phyloP scores from a whole-genome alignment of 2,329 filamentous ascomycete species.

The Fusarium tanahbumbuense region DNA sequence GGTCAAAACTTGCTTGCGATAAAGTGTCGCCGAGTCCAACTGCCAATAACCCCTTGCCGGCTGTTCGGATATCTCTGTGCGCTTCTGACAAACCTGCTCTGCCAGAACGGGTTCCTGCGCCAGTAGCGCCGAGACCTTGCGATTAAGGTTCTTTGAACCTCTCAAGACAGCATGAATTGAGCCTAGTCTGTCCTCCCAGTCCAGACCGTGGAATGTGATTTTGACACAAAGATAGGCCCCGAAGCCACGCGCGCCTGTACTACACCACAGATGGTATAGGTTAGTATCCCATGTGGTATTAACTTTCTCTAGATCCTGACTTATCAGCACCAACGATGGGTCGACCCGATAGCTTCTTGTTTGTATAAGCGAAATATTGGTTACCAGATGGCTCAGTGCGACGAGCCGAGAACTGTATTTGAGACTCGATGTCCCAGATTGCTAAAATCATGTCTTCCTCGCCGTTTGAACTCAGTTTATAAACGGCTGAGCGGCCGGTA shows the following conservation, averaged over 20 bases:
- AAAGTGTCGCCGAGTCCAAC: constrained; percentile 1
- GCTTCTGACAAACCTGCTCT: constrained; percentile 5
- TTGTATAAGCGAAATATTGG: not conserved
- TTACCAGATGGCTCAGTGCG: constrained; percentile 1
- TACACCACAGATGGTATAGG: constrained; percentile 11
- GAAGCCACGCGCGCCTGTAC: constrained; percentile 3
- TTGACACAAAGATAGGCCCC: constrained; percentile 11
- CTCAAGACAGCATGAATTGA: constrained; percentile 23
- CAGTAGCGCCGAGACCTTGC: constrained; percentile 17
- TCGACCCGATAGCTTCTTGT: constrained; percentile 5
- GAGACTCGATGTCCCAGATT: constrained; percentile 24
- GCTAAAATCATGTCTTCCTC: not conserved
- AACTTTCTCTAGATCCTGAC: constrained; percentile 12
- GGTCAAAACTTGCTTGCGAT: not conserved
- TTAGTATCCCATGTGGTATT: constrained; percentile 15
- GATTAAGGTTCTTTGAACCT: constrained; percentile 33
- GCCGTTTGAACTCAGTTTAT: constrained; percentile 3
- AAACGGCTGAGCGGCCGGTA: constrained; percentile 6
- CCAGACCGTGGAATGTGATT: constrained; percentile 21
- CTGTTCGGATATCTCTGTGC: constrained; percentile 13
- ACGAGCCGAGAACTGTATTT: constrained; percentile 22
- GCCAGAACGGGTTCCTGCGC: constrained; percentile 32
- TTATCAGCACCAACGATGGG: constrained; percentile 7
- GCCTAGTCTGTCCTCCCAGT: constrained; percentile 13
- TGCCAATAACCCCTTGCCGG: not conserved